Base-by-base conservation (phyloP, 1,284 basidiomycete genomes). In the Fomitopsis betulina region DNA sequence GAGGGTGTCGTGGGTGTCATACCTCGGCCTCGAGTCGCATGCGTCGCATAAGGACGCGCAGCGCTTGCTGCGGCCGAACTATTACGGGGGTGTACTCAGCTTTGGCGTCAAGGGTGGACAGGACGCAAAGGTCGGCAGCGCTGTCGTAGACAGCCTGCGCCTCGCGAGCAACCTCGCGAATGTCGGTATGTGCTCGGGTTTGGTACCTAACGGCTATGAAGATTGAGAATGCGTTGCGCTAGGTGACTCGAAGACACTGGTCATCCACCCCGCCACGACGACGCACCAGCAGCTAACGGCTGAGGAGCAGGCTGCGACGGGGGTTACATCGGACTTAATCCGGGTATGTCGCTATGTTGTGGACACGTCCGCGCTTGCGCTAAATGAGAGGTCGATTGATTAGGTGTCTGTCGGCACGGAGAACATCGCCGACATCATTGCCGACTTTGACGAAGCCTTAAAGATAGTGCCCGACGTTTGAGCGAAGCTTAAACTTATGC, bases 251-350 rank as follows among this genome's bases (percentile, higher is more conserved):
- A 55, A 32, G 75, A 92, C 89, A 3, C 81, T 93, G 17, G 88
- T 91, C 38, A 91, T 93, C 65, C 91, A 94, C 70, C 93, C 93
- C 7, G 85, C 86, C 13, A 82, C 85, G 51, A 96, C 94, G 21
- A 96, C 93, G 1, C 93, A 95, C 72, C 80, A 87, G 61, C 93
- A 94, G 73, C 77, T 94, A 57, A 80, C 79, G 2, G 79, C 77
- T 30, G 84, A 84, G 60, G 92, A 94, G 72, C 88, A 89, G 70
- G 54, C 79, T 35, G 71, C 78, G 1, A 79, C 87, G 1, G 94
- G 93, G 32, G 92, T 95, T 13, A 89, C 88, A 9, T 85, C 86
- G 27, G 92, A 94, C 71, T 73, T 93, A 54, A 90, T 94, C 66
- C 82, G 91, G 61, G 85, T 93, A 68, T 63, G 84, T 76, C 12